phyloP scores from a whole-genome alignment of 2,329 filamentous ascomycete genomes.

The Ceratocystis papillata region DNA sequence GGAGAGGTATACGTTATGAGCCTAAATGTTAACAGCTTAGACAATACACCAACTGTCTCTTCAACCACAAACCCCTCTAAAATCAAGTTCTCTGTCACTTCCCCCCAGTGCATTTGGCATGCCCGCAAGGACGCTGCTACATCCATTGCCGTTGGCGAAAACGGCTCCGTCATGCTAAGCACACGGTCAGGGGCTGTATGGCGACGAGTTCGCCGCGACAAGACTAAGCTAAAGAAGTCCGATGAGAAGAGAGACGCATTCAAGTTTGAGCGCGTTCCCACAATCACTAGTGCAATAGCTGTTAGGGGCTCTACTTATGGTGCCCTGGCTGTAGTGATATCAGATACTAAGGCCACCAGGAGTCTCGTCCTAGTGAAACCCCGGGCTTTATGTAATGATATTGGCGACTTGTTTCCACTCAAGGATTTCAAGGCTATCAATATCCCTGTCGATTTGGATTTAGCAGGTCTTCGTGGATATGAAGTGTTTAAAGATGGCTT shows the following conservation, averaged over 20 bases:
- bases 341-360: conserved; percentile 71
- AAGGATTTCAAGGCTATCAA: conserved; percentile 42
- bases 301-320: conserved; percentile 84
- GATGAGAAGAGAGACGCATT: conserved; percentile 71
- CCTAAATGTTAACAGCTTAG: conserved; percentile 57
- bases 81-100: conserved; percentile 69
- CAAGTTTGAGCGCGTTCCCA: conserved; percentile 86
- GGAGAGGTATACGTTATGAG: conserved; percentile 83
- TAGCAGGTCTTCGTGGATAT: conserved; percentile 36
- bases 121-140: conserved; percentile 75
- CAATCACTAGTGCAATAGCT: conserved; percentile 70
- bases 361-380: conserved; percentile 55
- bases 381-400: conserved; percentile 62
- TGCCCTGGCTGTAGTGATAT: conserved; percentile 76
- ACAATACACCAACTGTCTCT: conserved; percentile 48
- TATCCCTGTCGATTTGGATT: conserved; percentile 33
- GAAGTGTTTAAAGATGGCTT: conserved; percentile 37
- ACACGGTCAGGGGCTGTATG: conserved; percentile 89
- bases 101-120: conserved; percentile 76
- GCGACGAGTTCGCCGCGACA: conserved; percentile 72
- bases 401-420: conserved; percentile 60
- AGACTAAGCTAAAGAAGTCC: conserved; percentile 53
- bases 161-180: conserved; percentile 88
- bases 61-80: conserved; percentile 91
- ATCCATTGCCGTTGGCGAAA: conserved; percentile 80